phyloP scores from a whole-genome alignment of 2,329 filamentous ascomycete genomes.

The Plectosphaerella sp. region DNA sequence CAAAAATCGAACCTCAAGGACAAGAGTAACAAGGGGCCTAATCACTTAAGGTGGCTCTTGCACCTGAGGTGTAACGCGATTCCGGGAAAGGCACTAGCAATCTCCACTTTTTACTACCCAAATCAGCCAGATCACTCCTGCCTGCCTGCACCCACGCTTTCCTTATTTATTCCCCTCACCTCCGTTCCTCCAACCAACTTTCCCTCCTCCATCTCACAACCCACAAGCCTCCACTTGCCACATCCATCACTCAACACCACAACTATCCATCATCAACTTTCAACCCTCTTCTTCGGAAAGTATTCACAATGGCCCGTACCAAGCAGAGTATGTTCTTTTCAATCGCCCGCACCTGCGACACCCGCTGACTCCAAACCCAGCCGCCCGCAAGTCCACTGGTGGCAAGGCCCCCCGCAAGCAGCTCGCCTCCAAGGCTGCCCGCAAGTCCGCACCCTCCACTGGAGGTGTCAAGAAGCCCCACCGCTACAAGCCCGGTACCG shows the following conservation, averaged over 20 bases:
- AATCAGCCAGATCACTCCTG: constrained; percentile 16
- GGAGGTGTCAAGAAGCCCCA: constrained; percentile 97
- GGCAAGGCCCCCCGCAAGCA: constrained; percentile 86
- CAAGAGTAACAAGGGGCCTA: too few relatives aligned
- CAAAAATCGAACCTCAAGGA: constrained; percentile 10
- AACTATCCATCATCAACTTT: constrained; percentile 19
- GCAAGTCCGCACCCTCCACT: constrained; percentile 96
- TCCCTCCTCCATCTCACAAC: constrained; percentile 33
- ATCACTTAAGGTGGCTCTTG: neutral
- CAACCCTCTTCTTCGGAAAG: constrained; percentile 4
- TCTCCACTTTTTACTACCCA: constrained; percentile 3
- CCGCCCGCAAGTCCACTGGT: constrained; percentile 71
- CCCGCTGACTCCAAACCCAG: constrained; percentile 2
- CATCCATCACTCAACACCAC: constrained; percentile 20
- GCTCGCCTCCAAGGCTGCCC: constrained; percentile 97
- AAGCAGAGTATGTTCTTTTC: constrained; percentile 44
- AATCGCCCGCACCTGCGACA: too few relatives aligned
- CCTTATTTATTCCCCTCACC: constrained; percentile 22
- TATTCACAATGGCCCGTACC: constrained; percentile 56
- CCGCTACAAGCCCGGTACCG: constrained; percentile 77
- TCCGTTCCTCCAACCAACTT: constrained; percentile 7
- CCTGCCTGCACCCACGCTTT: constrained; percentile 24
- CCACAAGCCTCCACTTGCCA: constrained; percentile 22
- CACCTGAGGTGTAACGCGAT: too few relatives aligned
- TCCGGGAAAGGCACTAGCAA: constrained; percentile 9